Conservation (phyloP, 1,284 basidiomycete genomes). For the Paramarasmius palmivorus region DNA sequence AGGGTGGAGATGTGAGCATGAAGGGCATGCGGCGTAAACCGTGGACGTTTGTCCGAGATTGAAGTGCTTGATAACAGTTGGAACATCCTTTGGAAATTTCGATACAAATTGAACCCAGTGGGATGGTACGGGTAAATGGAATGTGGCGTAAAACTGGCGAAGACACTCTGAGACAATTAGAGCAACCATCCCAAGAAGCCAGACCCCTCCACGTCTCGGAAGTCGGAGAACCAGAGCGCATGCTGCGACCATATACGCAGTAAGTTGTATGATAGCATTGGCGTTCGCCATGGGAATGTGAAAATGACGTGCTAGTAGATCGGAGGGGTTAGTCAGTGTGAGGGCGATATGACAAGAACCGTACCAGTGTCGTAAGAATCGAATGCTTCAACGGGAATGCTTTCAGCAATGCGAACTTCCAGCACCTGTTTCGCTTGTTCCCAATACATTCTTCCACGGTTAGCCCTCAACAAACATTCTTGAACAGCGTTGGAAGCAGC, state of each 20-base stretch:
- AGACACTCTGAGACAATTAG: neutral
- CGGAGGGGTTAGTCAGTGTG: no score
- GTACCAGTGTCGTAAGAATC: no score
- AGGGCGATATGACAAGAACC: no score
- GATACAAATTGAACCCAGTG: neutral
- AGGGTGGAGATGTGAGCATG: neutral
- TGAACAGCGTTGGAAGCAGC: no score
- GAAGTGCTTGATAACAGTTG: neutral
- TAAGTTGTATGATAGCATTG: no score
- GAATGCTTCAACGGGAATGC: no score
- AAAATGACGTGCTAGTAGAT: no score
- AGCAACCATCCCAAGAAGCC: neutral
- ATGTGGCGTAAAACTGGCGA: neutral
- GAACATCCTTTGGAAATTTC: neutral
- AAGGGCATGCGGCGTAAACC: neutral
- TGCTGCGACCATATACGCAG: constrained; percentile 1
- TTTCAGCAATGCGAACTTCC: no score
- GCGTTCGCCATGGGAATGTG: no score
- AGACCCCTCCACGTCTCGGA: neutral
- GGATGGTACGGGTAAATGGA: neutral
- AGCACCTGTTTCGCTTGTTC: no score
- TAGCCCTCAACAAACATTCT: no score
- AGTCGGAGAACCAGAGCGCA: neutral
- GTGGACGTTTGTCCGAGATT: neutral
- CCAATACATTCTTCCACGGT: no score